Evolutionary conservation across 805 yeast species (phyloP).

Genomic region (Candida krabiensis): DNA sequence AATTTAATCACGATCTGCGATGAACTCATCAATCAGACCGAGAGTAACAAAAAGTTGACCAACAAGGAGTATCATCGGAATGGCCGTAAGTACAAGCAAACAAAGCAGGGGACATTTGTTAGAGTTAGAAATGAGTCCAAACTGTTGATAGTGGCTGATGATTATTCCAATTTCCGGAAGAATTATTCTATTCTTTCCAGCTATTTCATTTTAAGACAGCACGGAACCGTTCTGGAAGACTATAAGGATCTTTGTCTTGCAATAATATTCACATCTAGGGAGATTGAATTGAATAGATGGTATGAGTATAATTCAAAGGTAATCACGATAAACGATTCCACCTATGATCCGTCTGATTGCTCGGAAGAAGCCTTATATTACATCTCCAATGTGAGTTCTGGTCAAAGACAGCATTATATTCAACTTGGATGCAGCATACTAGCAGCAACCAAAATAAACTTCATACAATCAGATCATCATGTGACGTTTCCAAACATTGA

Average conservation of each 20-base stretch:
- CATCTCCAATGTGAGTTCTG: constrained; percentile 26
- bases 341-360: constrained; percentile 30
- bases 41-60: constrained; percentile 26
- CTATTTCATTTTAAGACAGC: constrained; percentile 39
- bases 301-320: constrained; percentile 47
- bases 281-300: constrained; percentile 50
- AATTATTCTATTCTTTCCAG: constrained; percentile 43
- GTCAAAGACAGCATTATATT: constrained; percentile 34
- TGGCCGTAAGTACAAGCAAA: constrained; percentile 49
- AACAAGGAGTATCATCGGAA: constrained; percentile 33
- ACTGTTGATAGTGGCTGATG: constrained; percentile 42
- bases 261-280: constrained; percentile 50
- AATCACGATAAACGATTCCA: constrained; percentile 35
- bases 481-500: constrained; percentile 47
- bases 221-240: constrained; percentile 38
- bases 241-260: constrained; percentile 45
- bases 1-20: constrained; percentile 31
- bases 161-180: constrained; percentile 22
- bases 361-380: constrained; percentile 37
- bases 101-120: constrained; percentile 45
- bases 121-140: constrained; percentile 50
- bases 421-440: constrained; percentile 42
- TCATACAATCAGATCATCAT: constrained; percentile 57
- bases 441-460: constrained; percentile 48
- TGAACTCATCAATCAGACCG: constrained; percentile 21